Evolutionary conservation across 768 basidiomycete genomes (phyloP).

Genomic region (Clitopilus hobsonii): DNA sequence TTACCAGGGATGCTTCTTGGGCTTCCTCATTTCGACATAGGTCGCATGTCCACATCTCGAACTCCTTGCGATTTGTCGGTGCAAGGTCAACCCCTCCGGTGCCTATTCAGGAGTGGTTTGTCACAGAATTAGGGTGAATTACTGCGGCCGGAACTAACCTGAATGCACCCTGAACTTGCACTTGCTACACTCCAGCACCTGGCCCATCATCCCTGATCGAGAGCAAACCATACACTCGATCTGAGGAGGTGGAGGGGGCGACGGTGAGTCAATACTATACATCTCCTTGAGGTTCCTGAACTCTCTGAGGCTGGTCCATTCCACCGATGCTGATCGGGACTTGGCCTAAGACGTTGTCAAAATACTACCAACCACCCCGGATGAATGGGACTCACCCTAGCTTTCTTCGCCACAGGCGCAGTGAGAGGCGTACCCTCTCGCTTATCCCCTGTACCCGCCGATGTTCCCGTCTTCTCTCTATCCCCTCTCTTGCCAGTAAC

Average conservation of each 20-base stretch:
- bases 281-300: slow-evolving; percentile 1
- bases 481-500: slow-evolving; percentile 48
- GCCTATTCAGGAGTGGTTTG: slow-evolving; percentile 34
- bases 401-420: slow-evolving; percentile 39
- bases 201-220: slow-evolving; percentile 60
- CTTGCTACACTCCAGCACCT: slow-evolving; percentile 76
- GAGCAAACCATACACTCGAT: slow-evolving; percentile 68
- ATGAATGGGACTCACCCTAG: slow-evolving; percentile 31
- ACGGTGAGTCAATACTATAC: slow-evolving; percentile 42
- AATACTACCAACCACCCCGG: background rate
- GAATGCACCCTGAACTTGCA: slow-evolving; percentile 80
- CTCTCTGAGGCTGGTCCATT: background rate
- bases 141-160: slow-evolving; percentile 32
- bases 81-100: slow-evolving; percentile 68
- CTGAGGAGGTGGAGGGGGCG: slow-evolving; percentile 59
- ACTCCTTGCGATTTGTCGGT: slow-evolving; percentile 33
- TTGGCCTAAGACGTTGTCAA: background rate
- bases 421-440: slow-evolving; percentile 55
- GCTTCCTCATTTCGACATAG: slow-evolving; percentile 81
- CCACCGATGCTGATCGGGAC: background rate
- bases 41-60: slow-evolving; percentile 83
- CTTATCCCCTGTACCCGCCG: slow-evolving; percentile 38
- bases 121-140: background rate
- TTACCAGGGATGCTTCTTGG: slow-evolving; percentile 76
- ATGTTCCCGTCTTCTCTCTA: background rate